phyloP scores from a whole-genome alignment of 176 grass and related monocot species.

The Cenchrus fungigraminus region DNA sequence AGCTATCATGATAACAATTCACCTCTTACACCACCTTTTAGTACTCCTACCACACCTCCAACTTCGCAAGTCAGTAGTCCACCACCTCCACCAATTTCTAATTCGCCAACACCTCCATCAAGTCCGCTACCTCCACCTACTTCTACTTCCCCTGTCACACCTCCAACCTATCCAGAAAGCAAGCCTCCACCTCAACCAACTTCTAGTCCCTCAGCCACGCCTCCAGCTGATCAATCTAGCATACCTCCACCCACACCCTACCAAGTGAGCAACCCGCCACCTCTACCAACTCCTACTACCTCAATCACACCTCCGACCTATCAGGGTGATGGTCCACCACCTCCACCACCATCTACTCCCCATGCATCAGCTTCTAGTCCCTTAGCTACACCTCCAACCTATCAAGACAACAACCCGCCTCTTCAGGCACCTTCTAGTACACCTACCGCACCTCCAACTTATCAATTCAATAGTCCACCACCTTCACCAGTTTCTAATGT shows the following conservation, averaged over 20 bases:
- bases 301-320: background rate
- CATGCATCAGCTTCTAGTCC: background rate
- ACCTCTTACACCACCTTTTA: background rate
- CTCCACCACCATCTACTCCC: background rate
- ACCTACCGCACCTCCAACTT: background rate
- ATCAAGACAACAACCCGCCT: background rate
- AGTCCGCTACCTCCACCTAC: background rate
- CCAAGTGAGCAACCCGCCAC: background rate
- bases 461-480: background rate
- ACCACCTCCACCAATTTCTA: background rate
- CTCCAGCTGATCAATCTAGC: background rate
- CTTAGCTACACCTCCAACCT: background rate
- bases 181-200: too few relatives aligned
- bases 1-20: background rate
- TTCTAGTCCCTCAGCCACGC: background rate
- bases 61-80: background rate
- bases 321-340: background rate
- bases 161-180: background rate
- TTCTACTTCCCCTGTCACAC: background rate
- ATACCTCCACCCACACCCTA: background rate
- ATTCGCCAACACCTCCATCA: background rate
- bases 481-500: background rate
- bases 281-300: background rate
- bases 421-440: background rate
- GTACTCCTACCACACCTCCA: background rate